Conservation (phyloP, 139 green algal genomes). For the Astrephomene gubernaculifera region DNA sequence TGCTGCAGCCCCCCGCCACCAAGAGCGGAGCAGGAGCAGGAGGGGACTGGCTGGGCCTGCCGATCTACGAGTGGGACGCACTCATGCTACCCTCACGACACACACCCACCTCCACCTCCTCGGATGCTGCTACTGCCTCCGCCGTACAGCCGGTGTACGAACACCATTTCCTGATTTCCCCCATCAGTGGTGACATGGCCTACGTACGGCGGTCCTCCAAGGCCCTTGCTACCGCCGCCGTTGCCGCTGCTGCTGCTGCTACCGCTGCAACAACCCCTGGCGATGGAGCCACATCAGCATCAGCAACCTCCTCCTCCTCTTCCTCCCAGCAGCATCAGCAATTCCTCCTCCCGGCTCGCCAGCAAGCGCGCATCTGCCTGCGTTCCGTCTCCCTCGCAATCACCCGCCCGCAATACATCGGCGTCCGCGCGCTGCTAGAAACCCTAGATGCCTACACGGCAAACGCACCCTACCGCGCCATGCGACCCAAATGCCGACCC, state of each 20-base stretch:
- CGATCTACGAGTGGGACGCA: constrained; percentile 74
- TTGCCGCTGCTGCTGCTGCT: too few relatives aligned
- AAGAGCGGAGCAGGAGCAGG: too few relatives aligned
- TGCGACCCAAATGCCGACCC: constrained; percentile 69
- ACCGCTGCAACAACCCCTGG: too few relatives aligned
- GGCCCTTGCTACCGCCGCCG: background rate
- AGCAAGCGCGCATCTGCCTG: constrained; percentile 40
- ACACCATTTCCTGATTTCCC: constrained; percentile 76
- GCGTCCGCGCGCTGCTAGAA: constrained; percentile 77
- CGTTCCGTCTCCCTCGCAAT: background rate
- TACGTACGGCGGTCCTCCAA: constrained; percentile 62
- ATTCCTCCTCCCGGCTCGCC: background rate
- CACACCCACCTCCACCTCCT: background rate
- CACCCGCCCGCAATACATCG: constrained; percentile 74
- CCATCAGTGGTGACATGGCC: constrained; percentile 70
- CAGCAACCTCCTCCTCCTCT: too few relatives aligned
- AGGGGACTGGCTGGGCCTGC: constrained; percentile 65
- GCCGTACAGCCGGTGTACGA: too few relatives aligned
- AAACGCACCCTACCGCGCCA: constrained; percentile 65
- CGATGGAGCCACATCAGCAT: too few relatives aligned
- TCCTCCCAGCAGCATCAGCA: background rate
- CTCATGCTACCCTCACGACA: constrained; percentile 74
- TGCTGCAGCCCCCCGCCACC: constrained; percentile 61
- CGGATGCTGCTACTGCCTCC: too few relatives aligned
- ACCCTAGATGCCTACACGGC: constrained; percentile 73